Evolutionary conservation across 1,284 basidiomycete genomes (phyloP).

Genomic region (Pseudozyma tsukubaensis): DNA sequence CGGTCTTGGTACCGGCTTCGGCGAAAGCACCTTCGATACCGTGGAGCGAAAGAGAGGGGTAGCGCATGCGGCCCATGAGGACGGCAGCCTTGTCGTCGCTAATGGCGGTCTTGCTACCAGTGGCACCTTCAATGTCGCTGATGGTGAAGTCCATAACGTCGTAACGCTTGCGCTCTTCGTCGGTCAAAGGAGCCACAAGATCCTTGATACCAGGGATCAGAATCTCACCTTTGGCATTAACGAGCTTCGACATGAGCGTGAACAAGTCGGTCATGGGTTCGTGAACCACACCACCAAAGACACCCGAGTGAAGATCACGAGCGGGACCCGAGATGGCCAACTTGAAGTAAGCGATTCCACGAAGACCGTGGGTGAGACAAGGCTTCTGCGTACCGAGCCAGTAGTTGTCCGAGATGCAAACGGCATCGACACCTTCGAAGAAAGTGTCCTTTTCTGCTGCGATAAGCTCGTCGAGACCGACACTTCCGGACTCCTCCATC

Average conservation of each 20-base stretch:
- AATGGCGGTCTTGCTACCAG: conserved; percentile 81
- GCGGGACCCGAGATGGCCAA: conserved; percentile 85
- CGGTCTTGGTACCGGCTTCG: conserved; percentile 79
- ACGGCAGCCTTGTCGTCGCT: conserved; percentile 84
- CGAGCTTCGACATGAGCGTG: conserved; percentile 78
- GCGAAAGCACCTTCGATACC: conserved; percentile 98
- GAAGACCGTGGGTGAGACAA: conserved; percentile 71
- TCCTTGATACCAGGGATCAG: conserved; percentile 91
- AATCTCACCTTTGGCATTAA: conserved; percentile 84
- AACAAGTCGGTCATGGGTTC: conserved; percentile 76
- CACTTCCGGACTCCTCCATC: conserved; percentile 97
- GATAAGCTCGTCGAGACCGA: conserved; percentile 92
- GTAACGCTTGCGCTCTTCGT: conserved; percentile 77
- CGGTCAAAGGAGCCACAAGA: conserved; percentile 81
- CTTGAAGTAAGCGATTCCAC: conserved; percentile 91
- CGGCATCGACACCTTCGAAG: conserved; percentile 91
- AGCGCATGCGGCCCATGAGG: conserved; percentile 81
- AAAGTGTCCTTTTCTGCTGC: conserved; percentile 81
- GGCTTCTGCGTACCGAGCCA: conserved; percentile 69
- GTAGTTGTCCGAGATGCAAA: conserved; percentile 80
- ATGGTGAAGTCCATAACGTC: conserved; percentile 69
- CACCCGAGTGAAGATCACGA: conserved; percentile 88
- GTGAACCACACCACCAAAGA: conserved; percentile 70
- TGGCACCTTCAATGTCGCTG: conserved; percentile 82
- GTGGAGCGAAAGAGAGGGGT: conserved; percentile 89